phyloP scores from a whole-genome alignment of 495 filamentous ascomycete genomes.

The Penicillium odoratum region DNA sequence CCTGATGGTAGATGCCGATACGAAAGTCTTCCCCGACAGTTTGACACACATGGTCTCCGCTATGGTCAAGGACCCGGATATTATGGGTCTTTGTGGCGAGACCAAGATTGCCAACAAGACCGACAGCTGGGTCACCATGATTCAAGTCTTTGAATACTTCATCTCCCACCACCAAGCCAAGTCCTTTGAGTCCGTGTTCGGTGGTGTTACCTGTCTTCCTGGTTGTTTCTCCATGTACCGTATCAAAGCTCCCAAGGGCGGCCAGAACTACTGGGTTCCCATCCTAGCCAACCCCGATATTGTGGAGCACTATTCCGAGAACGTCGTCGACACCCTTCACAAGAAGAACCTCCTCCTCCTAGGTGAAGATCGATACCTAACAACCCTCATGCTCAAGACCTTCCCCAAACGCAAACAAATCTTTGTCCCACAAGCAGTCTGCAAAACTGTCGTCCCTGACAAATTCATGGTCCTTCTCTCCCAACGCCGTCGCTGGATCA shows the following conservation, averaged over 20 bases:
- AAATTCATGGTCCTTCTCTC: slow-evolving; percentile 89
- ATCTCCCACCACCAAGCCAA: slow-evolving; percentile 97
- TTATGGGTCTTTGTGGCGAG: slow-evolving; percentile 98
- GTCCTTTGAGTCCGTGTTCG: slow-evolving; percentile 97
- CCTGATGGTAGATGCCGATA: slow-evolving; percentile 99
- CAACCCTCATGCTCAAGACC: slow-evolving; percentile 95
- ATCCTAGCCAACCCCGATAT: slow-evolving; percentile 98
- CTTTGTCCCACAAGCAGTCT: slow-evolving; percentile 97
- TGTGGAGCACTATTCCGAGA: slow-evolving; percentile 98
- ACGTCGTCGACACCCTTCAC: slow-evolving; percentile 97
- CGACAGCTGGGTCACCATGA: slow-evolving; percentile 92
- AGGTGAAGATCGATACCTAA: slow-evolving; percentile 95
- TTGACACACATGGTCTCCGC: slow-evolving; percentile 98
- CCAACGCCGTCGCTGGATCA: slow-evolving; percentile 97
- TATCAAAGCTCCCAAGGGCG: slow-evolving; percentile 98
- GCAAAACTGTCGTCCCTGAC: slow-evolving; percentile 96
- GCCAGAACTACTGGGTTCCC: slow-evolving; percentile 98
- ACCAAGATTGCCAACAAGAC: slow-evolving; percentile 99
- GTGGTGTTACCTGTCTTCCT: slow-evolving; percentile 97
- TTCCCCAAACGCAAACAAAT: slow-evolving; percentile 99
- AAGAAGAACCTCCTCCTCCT: slow-evolving; percentile 96
- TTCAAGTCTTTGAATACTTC: slow-evolving; percentile 99
- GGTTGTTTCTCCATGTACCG: slow-evolving; percentile 99
- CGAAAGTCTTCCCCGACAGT: slow-evolving; percentile 97
- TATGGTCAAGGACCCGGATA: slow-evolving; percentile 98